Evolutionary conservation across 1,284 basidiomycete species (phyloP), one percentile per base, ranked within the genome.

Genomic region (Coniferiporia sulphurascens): DNA sequence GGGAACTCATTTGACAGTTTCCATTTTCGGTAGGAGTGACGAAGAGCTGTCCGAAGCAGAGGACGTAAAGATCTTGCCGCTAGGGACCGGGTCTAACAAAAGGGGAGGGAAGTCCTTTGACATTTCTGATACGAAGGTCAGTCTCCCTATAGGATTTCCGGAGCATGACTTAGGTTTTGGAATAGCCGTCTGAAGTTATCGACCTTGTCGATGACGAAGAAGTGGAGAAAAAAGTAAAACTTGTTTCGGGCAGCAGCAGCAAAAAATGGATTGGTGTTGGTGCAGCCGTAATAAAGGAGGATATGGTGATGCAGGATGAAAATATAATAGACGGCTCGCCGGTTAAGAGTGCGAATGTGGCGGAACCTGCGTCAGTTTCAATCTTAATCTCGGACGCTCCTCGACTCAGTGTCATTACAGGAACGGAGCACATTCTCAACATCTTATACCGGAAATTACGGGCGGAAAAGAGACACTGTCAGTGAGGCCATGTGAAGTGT

Each of bases 41-140:
- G 65, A 67, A 44, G 56, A 62, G 15, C 62, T 70, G 17, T 73
- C 72, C 2, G 69, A 72, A 27, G 65, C 70, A 46, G 69, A 70
- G 0, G 64, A 72, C 8, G 65, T 64, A 19, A 68, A 64, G 57
- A 27, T 50, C 10, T 35, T 52, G 12, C 19, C 46, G 4, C 27
- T 27, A 27, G 12, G 48, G 17, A 3, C 15, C 46, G 48, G 38
- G 21, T 9, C 27, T 17, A 35, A 9, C 36, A 17, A 13, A 38
- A 3, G 17, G 15, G n/a, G 45, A 41, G 15, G 46, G 17, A 45
- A 46, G 6, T 17, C 12, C 27, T 15, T 7, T 19, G 9, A 46
- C 19, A 8, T n/a, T 35, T 7, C 45, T 46, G 19, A 27, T n/a
- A 9, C 9, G 17, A 43, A 48, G 19, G 54, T 56, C 45, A 48